phyloP scores from a whole-genome alignment of 257 asterid genomes.

The Ballota nigra region DNA sequence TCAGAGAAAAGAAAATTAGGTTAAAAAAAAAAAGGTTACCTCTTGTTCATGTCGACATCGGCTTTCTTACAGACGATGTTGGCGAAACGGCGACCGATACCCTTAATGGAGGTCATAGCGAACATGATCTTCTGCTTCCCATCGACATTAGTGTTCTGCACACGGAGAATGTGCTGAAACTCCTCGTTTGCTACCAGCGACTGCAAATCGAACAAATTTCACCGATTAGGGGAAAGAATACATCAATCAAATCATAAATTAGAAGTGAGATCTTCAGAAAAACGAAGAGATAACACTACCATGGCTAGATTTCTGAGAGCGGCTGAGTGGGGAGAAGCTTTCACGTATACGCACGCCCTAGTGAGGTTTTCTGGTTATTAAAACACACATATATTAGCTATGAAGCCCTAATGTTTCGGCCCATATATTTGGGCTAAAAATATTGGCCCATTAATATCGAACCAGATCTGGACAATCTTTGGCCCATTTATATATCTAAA shows the following conservation, averaged over 20 bases:
- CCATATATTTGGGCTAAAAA: not conserved
- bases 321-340: not conserved
- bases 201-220: slow-evolving; percentile 28
- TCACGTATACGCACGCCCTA: not conserved
- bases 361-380: not conserved
- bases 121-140: slow-evolving; percentile 94
- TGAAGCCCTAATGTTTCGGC: not conserved
- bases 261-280: not conserved
- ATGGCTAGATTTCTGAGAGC: slow-evolving; percentile 4
- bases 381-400: not conserved
- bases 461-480: too few relatives aligned
- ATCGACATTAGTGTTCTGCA: slow-evolving; percentile 83
- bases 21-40: slow-evolving; percentile 29
- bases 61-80: slow-evolving; percentile 85
- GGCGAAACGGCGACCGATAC: slow-evolving; percentile 91
- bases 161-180: slow-evolving; percentile 87
- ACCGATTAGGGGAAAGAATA: not conserved
- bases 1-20: not conserved
- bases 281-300: not conserved
- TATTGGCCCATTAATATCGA: not conserved
- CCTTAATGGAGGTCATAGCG: slow-evolving; percentile 85
- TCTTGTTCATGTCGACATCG: slow-evolving; percentile 85
- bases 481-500: too few relatives aligned
- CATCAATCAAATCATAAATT: not conserved
- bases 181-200: slow-evolving; percentile 79